Conservation (phyloP, 1,284 basidiomycete species). For the Malassezia nana region DNA sequence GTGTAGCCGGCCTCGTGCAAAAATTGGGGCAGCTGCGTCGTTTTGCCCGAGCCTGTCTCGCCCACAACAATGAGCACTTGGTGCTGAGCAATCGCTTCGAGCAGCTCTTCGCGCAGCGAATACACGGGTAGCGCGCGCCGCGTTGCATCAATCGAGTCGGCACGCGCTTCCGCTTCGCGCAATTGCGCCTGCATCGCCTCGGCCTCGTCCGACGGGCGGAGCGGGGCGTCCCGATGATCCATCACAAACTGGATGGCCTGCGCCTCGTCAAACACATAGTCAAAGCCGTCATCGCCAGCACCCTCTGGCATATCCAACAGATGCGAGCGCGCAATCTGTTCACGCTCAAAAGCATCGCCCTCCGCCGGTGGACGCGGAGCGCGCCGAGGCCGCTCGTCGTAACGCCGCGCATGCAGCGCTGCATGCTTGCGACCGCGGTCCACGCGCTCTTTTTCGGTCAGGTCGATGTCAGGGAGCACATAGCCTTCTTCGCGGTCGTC, state of each 20-base stretch:
- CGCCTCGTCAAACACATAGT: conserved; percentile 95
- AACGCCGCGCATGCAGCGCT: conserved; percentile 74
- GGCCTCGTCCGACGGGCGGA: conserved; percentile 54
- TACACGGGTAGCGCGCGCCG: conserved; percentile 44
- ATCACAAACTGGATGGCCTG: conserved; percentile 93
- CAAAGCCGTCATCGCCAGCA: conserved; percentile 55
- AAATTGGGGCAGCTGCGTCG: conserved; percentile 95
- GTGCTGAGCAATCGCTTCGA: conserved; percentile 77
- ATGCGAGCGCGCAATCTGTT: conserved; percentile 71
- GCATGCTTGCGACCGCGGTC: conserved; percentile 93
- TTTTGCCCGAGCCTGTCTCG: conserved; percentile 78
- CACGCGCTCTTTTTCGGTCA: conserved; percentile 96
- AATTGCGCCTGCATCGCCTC: conserved; percentile 76
- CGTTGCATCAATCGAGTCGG: conserved; percentile 47
- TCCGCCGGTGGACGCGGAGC: conserved; percentile 78
- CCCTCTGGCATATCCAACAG: conserved; percentile 23
- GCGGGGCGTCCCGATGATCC: conserved; percentile 54
- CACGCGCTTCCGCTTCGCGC: conserved; percentile 66
- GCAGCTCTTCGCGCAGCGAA: conserved; percentile 37
- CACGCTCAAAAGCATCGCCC: conserved; percentile 77
- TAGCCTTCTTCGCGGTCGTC: conserved; percentile 58
- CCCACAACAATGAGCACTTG: conserved; percentile 56
- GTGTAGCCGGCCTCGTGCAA: conserved; percentile 95
- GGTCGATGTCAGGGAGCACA: conserved; percentile 60
- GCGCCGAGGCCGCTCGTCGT: conserved; percentile 58